phyloP scores from a whole-genome alignment of 495 filamentous ascomycete genomes.

The Chlorociboria aeruginascens region DNA sequence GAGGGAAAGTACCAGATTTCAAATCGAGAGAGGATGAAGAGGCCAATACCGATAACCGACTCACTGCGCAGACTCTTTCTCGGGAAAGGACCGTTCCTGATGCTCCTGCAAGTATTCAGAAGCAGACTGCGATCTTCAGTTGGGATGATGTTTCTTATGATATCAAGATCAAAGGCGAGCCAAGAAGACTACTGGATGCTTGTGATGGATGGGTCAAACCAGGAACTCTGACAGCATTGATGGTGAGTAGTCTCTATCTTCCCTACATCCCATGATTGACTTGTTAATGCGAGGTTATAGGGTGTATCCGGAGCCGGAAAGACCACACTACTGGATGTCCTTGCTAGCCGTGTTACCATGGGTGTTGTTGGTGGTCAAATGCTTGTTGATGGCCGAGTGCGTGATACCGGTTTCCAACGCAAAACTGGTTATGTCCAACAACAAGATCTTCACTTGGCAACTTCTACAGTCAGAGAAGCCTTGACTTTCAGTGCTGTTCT shows the following conservation, averaged over 20 bases:
- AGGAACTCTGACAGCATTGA: slow-evolving; percentile 76
- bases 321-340: slow-evolving; percentile 58
- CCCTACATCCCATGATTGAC: neutral
- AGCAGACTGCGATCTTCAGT: slow-evolving; percentile 63
- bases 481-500: slow-evolving; percentile 73
- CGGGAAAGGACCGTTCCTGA: slow-evolving; percentile 25
- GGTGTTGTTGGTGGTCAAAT: slow-evolving; percentile 83
- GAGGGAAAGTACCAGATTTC: slow-evolving; percentile 47
- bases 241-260: slow-evolving; percentile 26
- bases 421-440: slow-evolving; percentile 95
- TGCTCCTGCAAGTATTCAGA: slow-evolving; percentile 40
- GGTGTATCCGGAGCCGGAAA: slow-evolving; percentile 62
- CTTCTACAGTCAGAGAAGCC: slow-evolving; percentile 77
- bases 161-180: slow-evolving; percentile 71
- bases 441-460: slow-evolving; percentile 82
- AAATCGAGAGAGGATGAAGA: slow-evolving; percentile 9
- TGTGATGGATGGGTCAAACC: slow-evolving; percentile 89
- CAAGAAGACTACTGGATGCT: slow-evolving; percentile 62
- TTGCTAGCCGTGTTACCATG: slow-evolving; percentile 72
- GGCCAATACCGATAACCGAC: slow-evolving; percentile 7
- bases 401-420: slow-evolving; percentile 76
- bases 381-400: slow-evolving; percentile 65
- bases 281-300: neutral
- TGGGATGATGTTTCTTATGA: slow-evolving; percentile 82
- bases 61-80: slow-evolving; percentile 6